A percentile compares a stretch with the other conserved stretches of the same genome.
Conservation (phyloP, 73 alveolate genomes). For the Uronychia binucleata region DNA sequence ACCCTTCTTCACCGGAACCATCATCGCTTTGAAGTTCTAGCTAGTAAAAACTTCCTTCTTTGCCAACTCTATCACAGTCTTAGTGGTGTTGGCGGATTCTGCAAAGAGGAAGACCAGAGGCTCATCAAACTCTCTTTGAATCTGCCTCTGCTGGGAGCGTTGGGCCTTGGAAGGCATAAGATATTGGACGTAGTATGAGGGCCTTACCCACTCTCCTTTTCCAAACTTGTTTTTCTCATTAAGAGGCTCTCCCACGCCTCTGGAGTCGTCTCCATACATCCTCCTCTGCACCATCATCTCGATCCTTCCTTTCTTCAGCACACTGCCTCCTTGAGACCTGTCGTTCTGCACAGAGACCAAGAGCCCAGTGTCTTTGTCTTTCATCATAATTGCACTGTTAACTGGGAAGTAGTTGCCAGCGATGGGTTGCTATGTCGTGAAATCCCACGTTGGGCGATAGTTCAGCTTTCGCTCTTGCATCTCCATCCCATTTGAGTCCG, state of each 20-base stretch:
- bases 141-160: constrained; percentile 17
- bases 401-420: constrained; percentile 78
- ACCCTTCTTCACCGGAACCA: constrained; percentile 1
- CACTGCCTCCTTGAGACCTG: constrained; percentile 93
- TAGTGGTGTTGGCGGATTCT: not conserved
- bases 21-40: constrained; percentile 4
- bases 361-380: constrained; percentile 32
- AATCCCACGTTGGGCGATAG: constrained; percentile 63
- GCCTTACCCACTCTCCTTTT: constrained; percentile 39
- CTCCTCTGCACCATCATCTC: constrained; percentile 94
- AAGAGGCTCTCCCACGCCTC: constrained; percentile 85
- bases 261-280: constrained; percentile 68
- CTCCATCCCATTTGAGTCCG: constrained; percentile 67
- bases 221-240: constrained; percentile 76
- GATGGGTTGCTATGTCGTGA: constrained; percentile 32
- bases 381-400: constrained; percentile 58
- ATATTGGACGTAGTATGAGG: constrained; percentile 16
- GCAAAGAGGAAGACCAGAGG: constrained; percentile 17
- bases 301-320: constrained; percentile 83
- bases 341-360: constrained; percentile 62
- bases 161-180: constrained; percentile 1
- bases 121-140: constrained; percentile 16
- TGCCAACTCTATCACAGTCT: not conserved
- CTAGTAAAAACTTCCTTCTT: not conserved
- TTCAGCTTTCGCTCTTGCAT: constrained; percentile 62